phyloP scores from a whole-genome alignment of 352 stramenopile genomes.

The Phytopythium delawarense region DNA sequence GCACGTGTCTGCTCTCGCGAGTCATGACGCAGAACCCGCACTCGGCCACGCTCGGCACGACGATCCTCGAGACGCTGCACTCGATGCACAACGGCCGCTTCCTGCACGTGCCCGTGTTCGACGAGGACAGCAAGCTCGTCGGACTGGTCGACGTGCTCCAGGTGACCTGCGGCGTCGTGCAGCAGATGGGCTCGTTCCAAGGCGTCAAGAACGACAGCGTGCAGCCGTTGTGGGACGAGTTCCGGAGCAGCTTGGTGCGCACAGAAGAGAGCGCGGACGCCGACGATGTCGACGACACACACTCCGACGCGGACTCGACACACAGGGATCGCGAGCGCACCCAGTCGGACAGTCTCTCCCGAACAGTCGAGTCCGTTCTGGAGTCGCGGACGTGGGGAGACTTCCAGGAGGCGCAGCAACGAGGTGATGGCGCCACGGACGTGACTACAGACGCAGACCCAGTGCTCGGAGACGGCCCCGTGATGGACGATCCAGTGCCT shows the following conservation, averaged over 20 bases:
- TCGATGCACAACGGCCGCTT: constrained; percentile 98
- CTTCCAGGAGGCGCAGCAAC: constrained; percentile 20
- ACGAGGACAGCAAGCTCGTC: constrained; percentile 84
- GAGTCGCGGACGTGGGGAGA: constrained; percentile 41
- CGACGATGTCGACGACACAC: constrained; percentile 24
- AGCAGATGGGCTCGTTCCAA: constrained; percentile 83
- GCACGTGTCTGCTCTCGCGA: constrained; percentile 69
- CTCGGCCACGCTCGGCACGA: constrained; percentile 89
- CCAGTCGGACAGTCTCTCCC: not conserved
- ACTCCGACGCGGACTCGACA: not conserved
- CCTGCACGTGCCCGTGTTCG: constrained; percentile 95
- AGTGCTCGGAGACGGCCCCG: constrained; percentile 10
- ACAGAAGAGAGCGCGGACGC: constrained; percentile 37
- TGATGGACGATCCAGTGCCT: constrained; percentile 18
- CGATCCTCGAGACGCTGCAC: constrained; percentile 95
- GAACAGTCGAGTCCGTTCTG: constrained; percentile 23
- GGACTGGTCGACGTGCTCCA: constrained; percentile 96
- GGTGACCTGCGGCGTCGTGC: constrained; percentile 84
- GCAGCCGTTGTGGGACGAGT: constrained; percentile 73
- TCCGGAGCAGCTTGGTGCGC: constrained; percentile 47
- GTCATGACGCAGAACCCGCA: constrained; percentile 97
- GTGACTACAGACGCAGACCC: constrained; percentile 10
- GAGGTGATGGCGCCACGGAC: not conserved
- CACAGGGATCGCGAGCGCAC: not conserved
- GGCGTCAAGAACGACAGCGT: constrained; percentile 58